Percentiles rank a stretch among this genome's conserved stretches.
These are phyloP conservation scores for Podosphaera fusca DNA, from an alignment of 2,329 filamentous ascomycete species.

Conservation along the genomic window DNA sequence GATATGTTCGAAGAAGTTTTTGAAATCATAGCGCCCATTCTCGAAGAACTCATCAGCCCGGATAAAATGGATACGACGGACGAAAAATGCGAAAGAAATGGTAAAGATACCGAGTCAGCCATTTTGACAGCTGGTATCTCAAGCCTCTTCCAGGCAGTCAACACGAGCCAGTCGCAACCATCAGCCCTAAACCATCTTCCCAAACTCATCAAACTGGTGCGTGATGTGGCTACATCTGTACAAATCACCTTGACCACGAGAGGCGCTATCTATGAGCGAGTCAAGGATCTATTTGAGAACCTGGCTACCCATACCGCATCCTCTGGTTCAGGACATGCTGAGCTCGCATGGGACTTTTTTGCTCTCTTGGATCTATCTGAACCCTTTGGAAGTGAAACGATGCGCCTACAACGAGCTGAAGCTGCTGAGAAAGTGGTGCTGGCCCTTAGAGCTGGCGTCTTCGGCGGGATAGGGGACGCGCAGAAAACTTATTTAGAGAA, in stretches of 20 bases:
- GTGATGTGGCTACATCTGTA: conserved; percentile 9
- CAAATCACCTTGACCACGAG: conserved; percentile 13
- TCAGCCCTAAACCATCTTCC: conserved; percentile 11
- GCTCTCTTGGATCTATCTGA: conserved; percentile 12
- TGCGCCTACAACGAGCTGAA: conserved; percentile 15
- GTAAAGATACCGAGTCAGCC: conserved; percentile 9
- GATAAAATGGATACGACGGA: conserved; percentile 38
- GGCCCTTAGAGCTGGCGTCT: conserved; percentile 10
- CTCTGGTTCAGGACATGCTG: conserved; percentile 2
- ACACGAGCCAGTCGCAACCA: conserved; percentile 9
- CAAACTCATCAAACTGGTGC: conserved; percentile 9
- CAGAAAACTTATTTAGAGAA: conserved; percentile 7
- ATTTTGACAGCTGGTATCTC: conserved; percentile 14
- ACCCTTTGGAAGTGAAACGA: conserved; percentile 13
- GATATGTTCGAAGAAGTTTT: conserved; percentile 46
- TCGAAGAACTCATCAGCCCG: conserved; percentile 34
- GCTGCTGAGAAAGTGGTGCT: conserved; percentile 14
- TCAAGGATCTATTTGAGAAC: conserved; percentile 13
- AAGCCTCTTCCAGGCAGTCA: conserved; percentile 15
- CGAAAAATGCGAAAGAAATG: conserved; percentile 8
- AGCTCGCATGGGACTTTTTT: conserved; percentile 10
- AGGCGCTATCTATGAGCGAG: conserved; percentile 14
- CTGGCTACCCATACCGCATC: conserved; percentile 9
- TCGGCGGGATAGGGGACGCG: conserved; percentile 11
- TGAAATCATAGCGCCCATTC: conserved; percentile 35